Evolutionary conservation across 495 filamentous ascomycete genomes (phyloP), one percentile per base, ranked within the genome.

Genomic region (Penicillium cosmopolitanum): DNA sequence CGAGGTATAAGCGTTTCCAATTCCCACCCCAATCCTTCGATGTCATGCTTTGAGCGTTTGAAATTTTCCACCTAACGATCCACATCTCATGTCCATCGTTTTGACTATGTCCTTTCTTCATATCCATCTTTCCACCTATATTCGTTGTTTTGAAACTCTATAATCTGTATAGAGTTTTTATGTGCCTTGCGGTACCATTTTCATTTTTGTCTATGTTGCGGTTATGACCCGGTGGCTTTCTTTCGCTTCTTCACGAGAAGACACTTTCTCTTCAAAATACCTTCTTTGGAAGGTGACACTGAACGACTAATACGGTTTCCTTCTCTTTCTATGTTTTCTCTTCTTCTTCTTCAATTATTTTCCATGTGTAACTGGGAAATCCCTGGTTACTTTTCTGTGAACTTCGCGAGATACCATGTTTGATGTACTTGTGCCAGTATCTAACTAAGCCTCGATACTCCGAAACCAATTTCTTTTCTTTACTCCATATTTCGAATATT

Each of bases 11-110:
- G 21, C 40, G 34, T 42, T 28, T 63, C 16, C 42, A 19, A 50
- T 21, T 23, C 28, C 46, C 35, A 55, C 18, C 33, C 38, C 16
- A 11, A 51, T 25, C 43, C n/a, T 50, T 59, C 51, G 53, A 69
- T 70, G 65, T 67, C 65, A 62, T 71, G 63, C 66, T 61, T 71
- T 65, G 64, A 74, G 73, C 72, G 71, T 73, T 56, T 53, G 43
- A 21, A 48, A 54, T 59, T 55, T 44, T 57, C 60, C 60, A 69
- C 64, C 58, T 73, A 69, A 73, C 60, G 70, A 75, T 70, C 55
- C 63, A 59, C 58, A 63, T 65, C 47, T 67, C 64, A 62, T 65
- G 60, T 65, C 60, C 61, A 66, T 69, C 66, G 50, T 66, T 68
- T 64, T 51, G 58, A 57, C 25, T 7, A 53, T 61, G 55, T 43